These are phyloP conservation scores for Priceomyces fermenticarens DNA, from an alignment of 805 yeast species.

Conservation along the genomic window DNA sequence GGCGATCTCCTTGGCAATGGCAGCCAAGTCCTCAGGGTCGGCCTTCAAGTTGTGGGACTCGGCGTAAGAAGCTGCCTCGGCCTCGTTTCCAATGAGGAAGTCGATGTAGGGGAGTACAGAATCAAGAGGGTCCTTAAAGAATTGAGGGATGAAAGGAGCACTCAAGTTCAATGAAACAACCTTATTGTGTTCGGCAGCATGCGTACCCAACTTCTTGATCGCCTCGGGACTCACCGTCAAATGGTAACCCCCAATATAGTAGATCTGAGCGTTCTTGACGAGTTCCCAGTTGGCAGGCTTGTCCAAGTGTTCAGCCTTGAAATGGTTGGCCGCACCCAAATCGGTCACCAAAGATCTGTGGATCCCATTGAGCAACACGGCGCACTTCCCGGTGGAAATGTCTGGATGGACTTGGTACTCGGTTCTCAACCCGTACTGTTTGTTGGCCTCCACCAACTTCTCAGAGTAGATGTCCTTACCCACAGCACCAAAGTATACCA, in stretches of 20 bases:
- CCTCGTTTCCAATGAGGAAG: conserved; percentile 89
- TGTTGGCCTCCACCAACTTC: conserved; percentile 77
- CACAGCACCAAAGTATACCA: conserved; percentile 93
- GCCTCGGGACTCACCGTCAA: conserved; percentile 97
- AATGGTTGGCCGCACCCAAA: conserved; percentile 96
- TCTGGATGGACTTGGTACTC: conserved; percentile 77
- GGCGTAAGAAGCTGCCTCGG: conserved; percentile 94
- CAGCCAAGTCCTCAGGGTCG: conserved; percentile 55
- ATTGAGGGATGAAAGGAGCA: conserved; percentile 95
- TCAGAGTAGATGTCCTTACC: conserved; percentile 90
- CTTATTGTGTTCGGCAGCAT: conserved; percentile 82
- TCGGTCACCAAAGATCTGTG: conserved; percentile 95
- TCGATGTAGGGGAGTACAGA: conserved; percentile 82
- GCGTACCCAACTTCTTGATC: conserved; percentile 82
- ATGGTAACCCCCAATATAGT: conserved; percentile 98
- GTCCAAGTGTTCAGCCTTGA: conserved; percentile 83
- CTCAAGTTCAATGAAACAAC: conserved; percentile 80
- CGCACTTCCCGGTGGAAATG: conserved; percentile 94
- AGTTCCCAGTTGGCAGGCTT: conserved; percentile 85
- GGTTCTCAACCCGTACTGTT: conserved; percentile 82
- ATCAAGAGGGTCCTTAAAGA: conserved; percentile 90
- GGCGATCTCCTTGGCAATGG: conserved; percentile 82
- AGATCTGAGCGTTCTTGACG: conserved; percentile 77
- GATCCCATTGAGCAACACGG: conserved; percentile 84
- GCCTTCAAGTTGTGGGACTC: conserved; percentile 67